Evolutionary conservation across 2,329 filamentous ascomycete genomes (phyloP), one percentile per base, ranked within the genome.

Genomic region (Pseudocercospora eumusae): DNA sequence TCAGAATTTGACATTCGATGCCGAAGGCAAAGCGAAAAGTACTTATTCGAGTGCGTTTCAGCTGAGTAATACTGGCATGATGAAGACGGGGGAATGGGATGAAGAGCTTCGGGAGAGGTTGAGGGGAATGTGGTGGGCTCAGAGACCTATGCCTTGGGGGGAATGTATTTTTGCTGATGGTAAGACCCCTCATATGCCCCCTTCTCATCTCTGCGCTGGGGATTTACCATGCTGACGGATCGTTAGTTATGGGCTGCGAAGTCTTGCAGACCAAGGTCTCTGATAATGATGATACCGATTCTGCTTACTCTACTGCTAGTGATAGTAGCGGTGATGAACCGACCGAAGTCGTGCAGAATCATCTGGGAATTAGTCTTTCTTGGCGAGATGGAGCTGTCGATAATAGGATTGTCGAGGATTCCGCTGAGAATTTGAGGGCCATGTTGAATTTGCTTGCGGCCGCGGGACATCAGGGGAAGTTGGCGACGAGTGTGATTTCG

Each of bases 111-210:
- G 44, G 21, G 44, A 47, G 44, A 47, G 21, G 10, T 25, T 47
- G 44, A 47, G n/a, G 21, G 44, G 44, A 9, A 47, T 47, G 18
- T 47, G 44, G 44, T 47, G 44, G 44, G 18, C 44, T 20, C 44
- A 47, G 44, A 47, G 44, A 23, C 44, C 44, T 20, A 23, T 47
- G 44, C 44, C 44, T 47, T 47, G 44, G 44, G 44, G 44, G 44
- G 23, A 11, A 13, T 20, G 10, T 5, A 47, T 47, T 21, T 47
- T 23, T 23, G 18, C 18, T 23, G 44, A 47, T 47, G 44, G 44
- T 47, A 13, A 47, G 44, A 13, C 13, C 1, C 6, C 9, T 6
- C 5, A 45, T 45, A 10, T 31, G n/a, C n/a, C n/a, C 28, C 28
- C 10, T 5, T 11, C 5, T 8, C 15, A 3, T 18, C 18, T 21